Base-by-base conservation (phyloP, 169 alveolate species). In the Eimeria sp. region DNA sequence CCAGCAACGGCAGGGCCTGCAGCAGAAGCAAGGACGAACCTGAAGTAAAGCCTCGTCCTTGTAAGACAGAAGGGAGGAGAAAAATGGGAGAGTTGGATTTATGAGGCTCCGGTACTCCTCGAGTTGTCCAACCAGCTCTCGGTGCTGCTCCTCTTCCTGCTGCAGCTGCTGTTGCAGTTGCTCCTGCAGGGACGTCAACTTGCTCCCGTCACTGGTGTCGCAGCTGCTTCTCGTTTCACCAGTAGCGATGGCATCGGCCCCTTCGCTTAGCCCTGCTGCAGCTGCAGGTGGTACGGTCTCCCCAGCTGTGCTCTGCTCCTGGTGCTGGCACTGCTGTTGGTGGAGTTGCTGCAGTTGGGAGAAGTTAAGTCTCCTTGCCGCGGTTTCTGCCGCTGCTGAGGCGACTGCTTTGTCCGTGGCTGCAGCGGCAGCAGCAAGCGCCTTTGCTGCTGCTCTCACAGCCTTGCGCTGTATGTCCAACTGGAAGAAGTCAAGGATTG, bases 381-480 rank as follows among this genome's bases (percentile, higher is more conserved):
- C 89, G 30, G 89, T n/a, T 20, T 78, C 92, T 57, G 92, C 92
- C 6, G 92, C 92, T 25, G 92, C 92, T 27, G 92, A 51, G n/a
- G 92, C 92, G 14, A 51, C 78, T 10, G 92, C 76, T n/a, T 57
- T 51, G 10, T 51, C 92, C 58, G 92, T 58, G 30, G 92, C 92
- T 9, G 92, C 92, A 25, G 92, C 92, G 1, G 95, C 95, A 20
- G 95, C 86, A 16, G 83, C 84, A 45, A 91, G 72, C 58, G 70
- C 89, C 82, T 83, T 58, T n/a, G 90, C 90, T 25, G 90, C 95
- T 18, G 95, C 73, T 65, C 84, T 47, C 82, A 91, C 70, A 47
- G 95, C 84, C 67, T 84, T 82, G 75, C 95, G 89, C 83, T 91
- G 95, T 54, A 91, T 83, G 67, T 91, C 95, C 57, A 91, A 82